Evolutionary conservation across 2,329 filamentous ascomycete genomes (phyloP).

Genomic region (Colletotrichum chrysophilum): DNA sequence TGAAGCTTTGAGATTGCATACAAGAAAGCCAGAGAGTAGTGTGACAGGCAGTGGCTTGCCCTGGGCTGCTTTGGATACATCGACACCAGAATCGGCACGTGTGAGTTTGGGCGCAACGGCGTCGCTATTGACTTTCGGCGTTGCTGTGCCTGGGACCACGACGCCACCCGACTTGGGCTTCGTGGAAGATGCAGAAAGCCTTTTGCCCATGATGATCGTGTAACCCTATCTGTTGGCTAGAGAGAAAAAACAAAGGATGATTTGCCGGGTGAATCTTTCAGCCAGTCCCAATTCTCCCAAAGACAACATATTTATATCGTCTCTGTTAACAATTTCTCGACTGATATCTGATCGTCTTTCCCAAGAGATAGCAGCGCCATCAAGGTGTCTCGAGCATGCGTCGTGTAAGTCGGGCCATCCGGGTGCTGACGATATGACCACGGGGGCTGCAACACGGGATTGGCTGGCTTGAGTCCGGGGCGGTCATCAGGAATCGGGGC

Average conservation of each 20-base stretch:
- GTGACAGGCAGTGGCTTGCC: constrained; percentile 58
- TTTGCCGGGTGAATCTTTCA: neutral
- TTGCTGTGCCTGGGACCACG: neutral
- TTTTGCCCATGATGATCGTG: constrained; percentile 1
- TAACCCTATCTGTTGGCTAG: too few species aligned
- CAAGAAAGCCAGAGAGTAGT: constrained; percentile 64
- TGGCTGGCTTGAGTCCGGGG: constrained; percentile 2
- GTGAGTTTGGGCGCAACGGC: neutral
- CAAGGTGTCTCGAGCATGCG: constrained; percentile 1
- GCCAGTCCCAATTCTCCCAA: neutral
- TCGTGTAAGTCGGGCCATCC: constrained; percentile 8
- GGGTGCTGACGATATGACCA: neutral
- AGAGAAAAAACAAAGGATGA: neutral
- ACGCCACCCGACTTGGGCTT: neutral
- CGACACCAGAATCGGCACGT: constrained; percentile 11
- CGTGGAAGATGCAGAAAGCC: constrained; percentile 1
- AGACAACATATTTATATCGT: neutral
- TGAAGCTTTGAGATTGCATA: constrained; percentile 27
- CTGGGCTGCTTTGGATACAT: neutral
- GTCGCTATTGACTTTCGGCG: neutral
- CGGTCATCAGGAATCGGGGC: constrained; percentile 15
- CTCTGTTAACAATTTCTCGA: neutral
- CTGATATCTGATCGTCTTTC: neutral
- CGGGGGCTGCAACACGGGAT: constrained; percentile 5
- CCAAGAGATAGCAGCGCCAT: neutral